Conservation (phyloP, 2,329 filamentous ascomycete species). For the Paecilomyces dactylethromorphus region DNA sequence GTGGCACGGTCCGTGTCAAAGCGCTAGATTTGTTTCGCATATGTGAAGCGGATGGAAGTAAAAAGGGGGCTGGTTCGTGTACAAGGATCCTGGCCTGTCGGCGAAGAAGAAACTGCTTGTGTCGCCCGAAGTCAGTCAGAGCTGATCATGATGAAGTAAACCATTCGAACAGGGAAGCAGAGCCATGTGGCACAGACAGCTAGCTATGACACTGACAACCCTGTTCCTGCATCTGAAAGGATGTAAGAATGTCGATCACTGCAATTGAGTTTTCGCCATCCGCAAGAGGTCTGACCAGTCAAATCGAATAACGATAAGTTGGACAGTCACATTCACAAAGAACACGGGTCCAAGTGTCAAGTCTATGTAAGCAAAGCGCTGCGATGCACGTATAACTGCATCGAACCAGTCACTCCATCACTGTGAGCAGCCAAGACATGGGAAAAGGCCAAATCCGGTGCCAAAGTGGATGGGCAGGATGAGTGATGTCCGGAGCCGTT, state of each 20-base stretch:
- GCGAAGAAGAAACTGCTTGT: too few species aligned
- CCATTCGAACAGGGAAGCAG: neutral
- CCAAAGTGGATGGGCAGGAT: neutral
- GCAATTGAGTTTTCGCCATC: neutral
- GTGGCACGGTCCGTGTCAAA: neutral
- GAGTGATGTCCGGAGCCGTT: neutral
- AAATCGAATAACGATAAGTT: neutral
- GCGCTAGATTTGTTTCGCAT: neutral
- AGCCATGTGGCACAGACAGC: neutral
- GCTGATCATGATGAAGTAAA: neutral
- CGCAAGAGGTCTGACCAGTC: neutral
- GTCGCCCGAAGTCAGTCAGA: too few species aligned
- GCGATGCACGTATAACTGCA: neutral
- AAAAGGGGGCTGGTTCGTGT: neutral
- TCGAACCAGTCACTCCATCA: neutral
- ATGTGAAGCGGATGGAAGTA: neutral
- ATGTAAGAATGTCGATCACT: neutral
- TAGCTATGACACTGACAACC: neutral
- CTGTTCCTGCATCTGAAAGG: neutral
- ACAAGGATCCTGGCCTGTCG: neutral
- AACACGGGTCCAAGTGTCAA: neutral
- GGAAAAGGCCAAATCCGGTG: neutral
- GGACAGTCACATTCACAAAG: neutral
- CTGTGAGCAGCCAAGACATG: neutral
- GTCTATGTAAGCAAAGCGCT: neutral